Base-by-base conservation (phyloP, 2,329 filamentous ascomycete species). In the Cercospora sp. region DNA sequence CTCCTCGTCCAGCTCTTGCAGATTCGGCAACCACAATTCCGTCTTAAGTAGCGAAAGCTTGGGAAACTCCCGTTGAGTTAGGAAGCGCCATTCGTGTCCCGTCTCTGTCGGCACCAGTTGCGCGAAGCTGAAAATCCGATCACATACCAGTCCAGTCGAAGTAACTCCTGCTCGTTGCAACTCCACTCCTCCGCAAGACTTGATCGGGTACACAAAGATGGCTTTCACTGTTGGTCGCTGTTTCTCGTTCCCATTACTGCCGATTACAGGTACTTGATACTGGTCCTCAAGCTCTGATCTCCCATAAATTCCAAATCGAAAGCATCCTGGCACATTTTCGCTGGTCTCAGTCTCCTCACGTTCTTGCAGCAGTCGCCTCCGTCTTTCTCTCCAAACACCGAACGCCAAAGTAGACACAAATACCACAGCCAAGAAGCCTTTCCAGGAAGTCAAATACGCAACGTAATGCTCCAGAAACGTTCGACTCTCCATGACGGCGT, bases 41-140 rank as follows among this genome's bases (percentile, higher is more conserved):
- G 86, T 84, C 66, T 83, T 85, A 61, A 97, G 84, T 58, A 88
- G 89, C 7, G 92, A 89, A 62, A 98, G 84, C 51, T 85, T 85
- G 1, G 92, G 88, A 72, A 88, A 89, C 72, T 90, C 86, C 66
- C 90, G 83, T 77, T 89, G 87, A 0, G 91, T 92, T 77, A 93
- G 83, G 76, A 91, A 90, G 13, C 88, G 85, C 91, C 91, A 95
- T 26, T 80, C 79, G 72, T 83, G 84, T 59, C 79, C 75, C 7
- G 65, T 51, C 18, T 69, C 64, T 43, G 71, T 78, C 4, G 79
- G 79, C 40, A 82, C 77, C 49, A 83, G 78, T 78, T 94, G 90
- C 1, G 91, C 93, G 77, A 97, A 92, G 59, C 88, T 77, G 68
- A 78, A 80, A 3, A 74, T 76, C 67, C 83, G 78, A 68, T 85